Percentiles rank a stretch among this genome's conserved stretches.
These are phyloP conservation scores for Aphanocladium album DNA, from an alignment of 2,329 filamentous ascomycete species.

Conservation along the genomic window DNA sequence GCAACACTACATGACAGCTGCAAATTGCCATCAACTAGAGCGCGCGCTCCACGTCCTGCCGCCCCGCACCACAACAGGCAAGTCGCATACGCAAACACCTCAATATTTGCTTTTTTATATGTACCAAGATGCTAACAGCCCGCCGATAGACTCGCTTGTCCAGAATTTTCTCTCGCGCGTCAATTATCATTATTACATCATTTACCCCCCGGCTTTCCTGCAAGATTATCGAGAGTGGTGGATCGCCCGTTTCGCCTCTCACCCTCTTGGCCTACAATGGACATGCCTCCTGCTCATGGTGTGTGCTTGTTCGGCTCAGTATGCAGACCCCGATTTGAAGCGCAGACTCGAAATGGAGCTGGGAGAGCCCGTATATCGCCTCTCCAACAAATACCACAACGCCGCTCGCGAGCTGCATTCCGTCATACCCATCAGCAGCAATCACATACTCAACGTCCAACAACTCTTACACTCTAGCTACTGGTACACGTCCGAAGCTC, in stretches of 20 bases:
- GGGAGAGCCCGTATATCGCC: constrained; percentile 22
- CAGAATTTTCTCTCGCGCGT: constrained; percentile 33
- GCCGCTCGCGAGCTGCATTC: constrained; percentile 28
- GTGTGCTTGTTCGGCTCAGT: constrained; percentile 33
- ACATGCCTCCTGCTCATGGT: constrained; percentile 34
- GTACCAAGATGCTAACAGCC: neutral
- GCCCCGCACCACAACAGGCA: constrained; percentile 30
- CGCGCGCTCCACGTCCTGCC: constrained; percentile 29
- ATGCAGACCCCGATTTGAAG: constrained; percentile 26
- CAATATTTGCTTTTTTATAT: neutral
- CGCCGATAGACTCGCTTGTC: constrained; percentile 29
- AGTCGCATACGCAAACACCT: constrained; percentile 2
- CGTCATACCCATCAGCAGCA: constrained; percentile 28
- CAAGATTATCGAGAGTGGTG: constrained; percentile 34
- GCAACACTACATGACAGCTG: constrained; percentile 17
- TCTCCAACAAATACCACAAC: constrained; percentile 30
- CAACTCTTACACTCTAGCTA: constrained; percentile 32
- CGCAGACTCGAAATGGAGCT: constrained; percentile 28
- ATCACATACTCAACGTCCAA: constrained; percentile 30
- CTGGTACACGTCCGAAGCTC: constrained; percentile 33
- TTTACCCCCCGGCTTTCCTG: constrained; percentile 31
- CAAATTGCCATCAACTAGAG: constrained; percentile 25
- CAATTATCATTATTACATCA: constrained; percentile 36
- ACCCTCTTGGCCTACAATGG: constrained; percentile 32
- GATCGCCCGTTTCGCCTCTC: constrained; percentile 22